A percentile compares a stretch with the other conserved stretches of the same genome.
phyloP scores from a whole-genome alignment of 2,329 filamentous ascomycete species.

The Monosporascus cannonballus region DNA sequence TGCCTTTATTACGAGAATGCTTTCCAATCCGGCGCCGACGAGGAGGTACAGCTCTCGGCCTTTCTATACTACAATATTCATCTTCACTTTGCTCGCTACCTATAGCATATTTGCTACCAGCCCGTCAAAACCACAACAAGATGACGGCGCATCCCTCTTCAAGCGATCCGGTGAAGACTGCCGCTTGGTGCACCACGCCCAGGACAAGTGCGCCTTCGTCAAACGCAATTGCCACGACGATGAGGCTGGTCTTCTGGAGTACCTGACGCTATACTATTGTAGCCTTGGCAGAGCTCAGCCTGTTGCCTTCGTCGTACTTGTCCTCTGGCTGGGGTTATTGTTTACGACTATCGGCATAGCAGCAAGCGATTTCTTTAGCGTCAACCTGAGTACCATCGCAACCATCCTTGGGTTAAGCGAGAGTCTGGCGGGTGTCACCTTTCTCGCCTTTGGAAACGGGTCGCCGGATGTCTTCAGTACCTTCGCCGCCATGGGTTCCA shows the following conservation, averaged over 20 bases:
- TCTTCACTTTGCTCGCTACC: conserved; percentile 40
- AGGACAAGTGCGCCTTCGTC: conserved; percentile 84
- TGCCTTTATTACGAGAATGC: conserved; percentile 4
- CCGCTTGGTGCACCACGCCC: conserved; percentile 67
- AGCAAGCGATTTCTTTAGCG: conserved; percentile 96
- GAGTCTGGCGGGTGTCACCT: conserved; percentile 92
- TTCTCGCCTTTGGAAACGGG: conserved; percentile 94
- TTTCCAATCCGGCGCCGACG: conserved; percentile 10
- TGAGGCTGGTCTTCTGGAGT: conserved; percentile 83
- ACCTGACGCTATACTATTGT: conserved; percentile 90
- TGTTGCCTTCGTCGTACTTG: conserved; percentile 71
- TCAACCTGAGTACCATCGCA: conserved; percentile 92
- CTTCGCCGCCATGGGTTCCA: conserved; percentile 94
- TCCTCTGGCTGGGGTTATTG: conserved; percentile 78
- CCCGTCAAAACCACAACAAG: conserved; percentile 9
- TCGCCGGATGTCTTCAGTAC: conserved; percentile 98
- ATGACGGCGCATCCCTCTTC: conserved; percentile 10
- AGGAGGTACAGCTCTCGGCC: conserved; percentile 40
- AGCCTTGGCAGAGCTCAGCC: conserved; percentile 60
- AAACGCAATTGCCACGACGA: conserved; percentile 77
- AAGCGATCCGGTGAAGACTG: conserved; percentile 49
- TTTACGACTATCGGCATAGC: conserved; percentile 98
- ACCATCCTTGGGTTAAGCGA: conserved; percentile 87
- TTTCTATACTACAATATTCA: conserved; percentile 40
- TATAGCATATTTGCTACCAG: conserved; percentile 33